Evolutionary conservation across 164 flowering plant genomes (phyloP), one percentile per base, ranked within the genome.

Genomic region (Dillenia turbinata): DNA sequence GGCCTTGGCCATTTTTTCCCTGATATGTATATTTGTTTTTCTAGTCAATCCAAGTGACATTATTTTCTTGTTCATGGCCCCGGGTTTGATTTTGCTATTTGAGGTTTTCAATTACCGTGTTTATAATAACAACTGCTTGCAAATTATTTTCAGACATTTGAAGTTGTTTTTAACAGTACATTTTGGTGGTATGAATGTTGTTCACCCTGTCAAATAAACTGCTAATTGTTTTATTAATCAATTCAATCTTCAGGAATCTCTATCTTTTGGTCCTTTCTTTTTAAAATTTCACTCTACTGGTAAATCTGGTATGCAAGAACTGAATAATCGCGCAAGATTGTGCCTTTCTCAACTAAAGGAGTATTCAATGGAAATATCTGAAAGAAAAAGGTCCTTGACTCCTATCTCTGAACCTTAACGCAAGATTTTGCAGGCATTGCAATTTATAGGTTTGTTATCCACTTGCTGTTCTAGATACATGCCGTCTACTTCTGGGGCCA

Each of bases 381-480:
- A 72, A 60, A 80, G 72, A 53, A 68, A 65, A 66, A 92, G 85
- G 64, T 74, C 84, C 54, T 53, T 64, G 46, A 16, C 59, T 24
- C 48, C 80, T 44, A 56, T 67, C 43, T 65, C 81, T 68, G 75
- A 55, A 48, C 48, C 71, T 52, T n/a, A n/a, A n/a, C n/a, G n/a
- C n/a, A n/a, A n/a, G n/a, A n/a, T 10, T 64, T 8, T 5, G 47
- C 86, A 94, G 99, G 90, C 86, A 40, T 64, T 94, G 71, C 87
- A 72, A 60, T 89, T 94, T 77, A 26, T 89, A 11, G 97, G 90
- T 52, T 77, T 92, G 57, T 71, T 94, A 66, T 75, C 83, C 10
- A 83, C 96, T 49, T 79, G 91, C 82, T 79, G 71, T 72, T 81
- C 89, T 69, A 81, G 76, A 66, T 94, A 89, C 57, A 86, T 86